These are phyloP conservation scores for Houttuynia cordata DNA, from an alignment of 164 flowering plant species.

Conservation along the genomic window DNA sequence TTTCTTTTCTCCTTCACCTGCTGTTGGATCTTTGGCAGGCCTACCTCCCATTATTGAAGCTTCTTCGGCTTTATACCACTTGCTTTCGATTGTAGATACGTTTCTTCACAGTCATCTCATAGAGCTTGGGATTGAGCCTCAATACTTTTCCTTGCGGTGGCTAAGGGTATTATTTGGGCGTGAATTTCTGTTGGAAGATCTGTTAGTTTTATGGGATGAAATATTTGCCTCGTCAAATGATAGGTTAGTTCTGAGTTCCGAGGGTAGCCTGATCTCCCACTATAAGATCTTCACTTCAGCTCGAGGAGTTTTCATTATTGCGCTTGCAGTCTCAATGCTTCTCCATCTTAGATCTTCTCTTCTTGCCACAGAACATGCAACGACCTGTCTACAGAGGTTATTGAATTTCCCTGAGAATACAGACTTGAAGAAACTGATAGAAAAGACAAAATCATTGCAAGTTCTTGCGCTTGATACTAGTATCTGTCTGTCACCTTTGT, in stretches of 20 bases:
- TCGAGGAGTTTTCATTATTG: conserved; percentile 70
- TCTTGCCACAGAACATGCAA: conserved; percentile 84
- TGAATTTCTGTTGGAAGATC: conserved; percentile 67
- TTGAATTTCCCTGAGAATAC: conserved; percentile 63
- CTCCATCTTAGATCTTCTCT: conserved; percentile 71
- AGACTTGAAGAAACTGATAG: conserved; percentile 47
- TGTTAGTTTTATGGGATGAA: conserved; percentile 83
- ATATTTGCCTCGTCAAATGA: conserved; percentile 60
- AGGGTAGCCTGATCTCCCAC: conserved; percentile 18
- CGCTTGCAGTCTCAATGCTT: conserved; percentile 85
- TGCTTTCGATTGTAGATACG: conserved; percentile 73
- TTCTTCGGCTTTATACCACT: conserved; percentile 71
- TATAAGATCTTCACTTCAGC: conserved; percentile 40
- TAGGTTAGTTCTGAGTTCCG: conserved; percentile 14
- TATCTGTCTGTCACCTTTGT: conserved; percentile 15
- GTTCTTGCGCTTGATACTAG: conserved; percentile 42
- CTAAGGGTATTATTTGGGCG: conserved; percentile 85
- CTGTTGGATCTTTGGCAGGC: conserved; percentile 36
- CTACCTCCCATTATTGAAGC: conserved; percentile 84
- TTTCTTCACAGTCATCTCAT: conserved; percentile 75
- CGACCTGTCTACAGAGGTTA: conserved; percentile 79
- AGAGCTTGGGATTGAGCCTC: conserved; percentile 95
- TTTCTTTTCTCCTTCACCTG: conserved; percentile 55
- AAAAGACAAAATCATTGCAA: conserved; percentile 72
- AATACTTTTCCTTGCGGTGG: conserved; percentile 96